Evolutionary conservation across 345 rosid genomes (phyloP).

Genomic region (Eucalyptus victrix): DNA sequence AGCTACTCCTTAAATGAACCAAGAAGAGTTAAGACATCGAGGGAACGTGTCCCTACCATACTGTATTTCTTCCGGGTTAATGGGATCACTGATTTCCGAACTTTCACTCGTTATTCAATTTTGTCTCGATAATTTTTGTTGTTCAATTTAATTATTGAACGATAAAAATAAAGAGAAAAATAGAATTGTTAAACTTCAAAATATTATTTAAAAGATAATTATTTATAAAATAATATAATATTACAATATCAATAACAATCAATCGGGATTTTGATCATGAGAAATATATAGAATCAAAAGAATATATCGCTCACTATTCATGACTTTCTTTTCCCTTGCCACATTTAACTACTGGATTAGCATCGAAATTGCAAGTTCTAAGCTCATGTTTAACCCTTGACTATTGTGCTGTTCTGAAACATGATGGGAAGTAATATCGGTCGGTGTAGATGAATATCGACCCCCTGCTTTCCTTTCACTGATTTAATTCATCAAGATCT

Average conservation of each 20-base stretch:
- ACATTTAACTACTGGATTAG: not conserved
- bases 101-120: too few relatives aligned
- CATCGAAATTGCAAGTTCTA: not conserved
- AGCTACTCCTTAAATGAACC: too few relatives aligned
- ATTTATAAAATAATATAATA: not conserved
- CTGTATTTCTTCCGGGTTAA: too few relatives aligned
- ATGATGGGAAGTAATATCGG: not conserved
- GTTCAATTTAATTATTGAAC: too few relatives aligned
- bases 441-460: not conserved
- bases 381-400: not conserved
- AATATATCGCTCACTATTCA: not conserved
- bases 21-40: too few relatives aligned
- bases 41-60: too few relatives aligned
- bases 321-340: not conserved
- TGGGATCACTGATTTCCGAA: too few relatives aligned
- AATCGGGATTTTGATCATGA: not conserved
- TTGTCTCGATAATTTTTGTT: too few relatives aligned
- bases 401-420: not conserved
- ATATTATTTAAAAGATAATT: not conserved
- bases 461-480: constrained; percentile 50
- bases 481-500: constrained; percentile 74
- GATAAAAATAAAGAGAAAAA: too few relatives aligned
- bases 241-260: not conserved
- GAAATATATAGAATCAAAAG: not conserved
- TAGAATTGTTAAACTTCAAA: not conserved